These are phyloP conservation scores for Sphaerostilbella broomeana DNA, from an alignment of 2,329 filamentous ascomycete species.

Conservation along the genomic window DNA sequence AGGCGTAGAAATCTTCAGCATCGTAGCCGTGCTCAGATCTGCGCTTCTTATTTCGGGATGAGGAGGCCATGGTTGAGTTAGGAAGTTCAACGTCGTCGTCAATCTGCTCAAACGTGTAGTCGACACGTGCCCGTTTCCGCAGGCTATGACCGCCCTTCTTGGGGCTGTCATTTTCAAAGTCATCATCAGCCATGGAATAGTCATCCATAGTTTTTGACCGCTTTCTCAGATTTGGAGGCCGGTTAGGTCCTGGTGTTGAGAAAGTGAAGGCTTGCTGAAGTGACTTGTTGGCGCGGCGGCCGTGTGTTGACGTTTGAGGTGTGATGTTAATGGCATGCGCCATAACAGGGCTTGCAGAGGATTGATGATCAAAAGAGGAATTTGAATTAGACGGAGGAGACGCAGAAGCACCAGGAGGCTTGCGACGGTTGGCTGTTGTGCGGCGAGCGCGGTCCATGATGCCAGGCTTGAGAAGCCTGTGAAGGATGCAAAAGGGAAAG, in stretches of 20 bases:
- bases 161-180: slow-evolving; percentile 44
- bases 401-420: slow-evolving; percentile 25
- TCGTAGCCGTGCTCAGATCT: slow-evolving; percentile 30
- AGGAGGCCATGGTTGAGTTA: slow-evolving; percentile 28
- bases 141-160: slow-evolving; percentile 54
- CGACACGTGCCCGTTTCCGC: slow-evolving; percentile 49
- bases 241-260: slow-evolving; percentile 27
- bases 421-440: slow-evolving; percentile 27
- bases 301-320: slow-evolving; percentile 23
- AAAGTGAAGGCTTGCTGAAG: slow-evolving; percentile 32
- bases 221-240: slow-evolving; percentile 31
- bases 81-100: slow-evolving; percentile 39
- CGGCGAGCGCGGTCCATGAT: slow-evolving; percentile 34
- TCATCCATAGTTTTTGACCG: slow-evolving; percentile 40
- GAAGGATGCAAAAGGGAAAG: slow-evolving; percentile 10
- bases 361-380: slow-evolving; percentile 25
- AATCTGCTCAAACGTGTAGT: slow-evolving; percentile 50
- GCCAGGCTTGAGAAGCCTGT: slow-evolving; percentile 25
- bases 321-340: slow-evolving; percentile 23
- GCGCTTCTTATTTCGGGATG: slow-evolving; percentile 31
- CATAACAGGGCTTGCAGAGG: slow-evolving; percentile 27
- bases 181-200: slow-evolving; percentile 27
- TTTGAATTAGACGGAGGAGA: slow-evolving; percentile 30
- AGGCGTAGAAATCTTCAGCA: slow-evolving; percentile 25
- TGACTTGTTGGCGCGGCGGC: slow-evolving; percentile 29